These are phyloP conservation scores for Diaporthe destruens DNA, from an alignment of 2,329 filamentous ascomycete genomes.

Conservation along the genomic window DNA sequence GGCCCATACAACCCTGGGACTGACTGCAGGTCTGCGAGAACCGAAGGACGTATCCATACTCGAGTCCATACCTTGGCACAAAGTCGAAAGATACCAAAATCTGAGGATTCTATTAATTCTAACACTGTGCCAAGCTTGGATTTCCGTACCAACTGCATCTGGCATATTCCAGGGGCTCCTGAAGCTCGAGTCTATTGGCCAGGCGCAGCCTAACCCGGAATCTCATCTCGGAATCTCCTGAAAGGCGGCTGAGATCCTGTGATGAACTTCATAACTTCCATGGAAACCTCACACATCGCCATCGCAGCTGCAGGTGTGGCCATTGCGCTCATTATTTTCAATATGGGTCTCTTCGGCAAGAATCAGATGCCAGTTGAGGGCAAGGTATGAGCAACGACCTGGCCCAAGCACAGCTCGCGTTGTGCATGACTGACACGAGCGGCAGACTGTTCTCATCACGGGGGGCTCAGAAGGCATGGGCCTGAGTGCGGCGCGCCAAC, in stretches of 20 bases:
- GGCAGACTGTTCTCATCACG: constrained; percentile 75
- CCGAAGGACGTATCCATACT: too few relatives aligned
- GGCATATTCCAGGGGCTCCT: not conserved
- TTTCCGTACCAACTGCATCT: not conserved
- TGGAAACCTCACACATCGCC: constrained; percentile 44
- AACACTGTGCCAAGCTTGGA: not conserved
- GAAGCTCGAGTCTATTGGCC: not conserved
- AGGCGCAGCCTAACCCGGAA: constrained; percentile 17
- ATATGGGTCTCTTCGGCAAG: constrained; percentile 78
- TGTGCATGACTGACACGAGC: constrained; percentile 16
- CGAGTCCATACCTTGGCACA: not conserved
- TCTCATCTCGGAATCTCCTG: constrained; percentile 1
- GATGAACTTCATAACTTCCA: constrained; percentile 44
- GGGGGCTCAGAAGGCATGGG: constrained; percentile 81
- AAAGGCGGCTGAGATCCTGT: not conserved
- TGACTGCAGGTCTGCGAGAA: not conserved
- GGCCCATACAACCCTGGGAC: not conserved
- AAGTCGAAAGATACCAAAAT: not conserved
- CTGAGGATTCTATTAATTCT: not conserved
- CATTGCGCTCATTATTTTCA: constrained; percentile 52
- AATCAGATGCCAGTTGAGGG: constrained; percentile 89
- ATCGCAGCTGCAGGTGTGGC: constrained; percentile 50
- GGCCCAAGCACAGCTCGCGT: not conserved
- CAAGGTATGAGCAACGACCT: constrained; percentile 67
- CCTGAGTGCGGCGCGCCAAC: constrained; percentile 68